These are phyloP conservation scores for Blastocystis sp. DNA, from an alignment of 352 stramenopile genomes.

Conservation along the genomic window DNA sequence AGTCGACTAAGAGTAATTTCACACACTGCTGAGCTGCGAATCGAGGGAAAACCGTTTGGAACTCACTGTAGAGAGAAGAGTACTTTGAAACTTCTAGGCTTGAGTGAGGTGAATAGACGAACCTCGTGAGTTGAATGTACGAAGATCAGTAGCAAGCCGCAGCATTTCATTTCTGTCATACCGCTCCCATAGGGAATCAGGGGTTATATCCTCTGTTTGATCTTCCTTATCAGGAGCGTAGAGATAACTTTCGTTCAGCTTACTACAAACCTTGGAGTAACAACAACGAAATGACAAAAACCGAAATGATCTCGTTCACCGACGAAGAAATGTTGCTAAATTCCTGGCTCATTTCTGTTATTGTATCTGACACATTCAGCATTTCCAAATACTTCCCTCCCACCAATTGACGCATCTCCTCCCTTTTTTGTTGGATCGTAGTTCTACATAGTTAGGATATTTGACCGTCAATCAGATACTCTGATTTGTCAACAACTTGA, in stretches of 20 bases:
- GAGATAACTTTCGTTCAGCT: not conserved
- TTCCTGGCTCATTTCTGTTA: not conserved
- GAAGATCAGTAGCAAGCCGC: not conserved
- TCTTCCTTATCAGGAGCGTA: not conserved
- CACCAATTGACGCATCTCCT: conserved; percentile 32
- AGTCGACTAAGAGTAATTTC: not conserved
- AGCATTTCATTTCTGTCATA: conserved; percentile 25
- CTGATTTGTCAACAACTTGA: conserved; percentile 58
- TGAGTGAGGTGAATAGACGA: not conserved
- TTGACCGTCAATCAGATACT: not conserved
- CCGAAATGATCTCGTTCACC: not conserved
- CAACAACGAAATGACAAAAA: not conserved
- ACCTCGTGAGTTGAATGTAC: not conserved
- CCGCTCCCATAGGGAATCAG: not conserved
- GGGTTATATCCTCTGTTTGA: not conserved
- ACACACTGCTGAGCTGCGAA: not conserved
- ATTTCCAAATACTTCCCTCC: conserved; percentile 60
- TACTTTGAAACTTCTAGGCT: not conserved
- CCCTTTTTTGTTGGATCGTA: conserved; percentile 21
- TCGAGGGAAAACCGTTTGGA: not conserved
- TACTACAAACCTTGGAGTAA: not conserved
- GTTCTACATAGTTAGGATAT: not conserved
- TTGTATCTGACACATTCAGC: conserved; percentile 37
- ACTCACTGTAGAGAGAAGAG: not conserved
- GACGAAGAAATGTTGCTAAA: not conserved